Evolutionary conservation across 768 basidiomycete species (phyloP).

Genomic region (Pisolithus microcarpus): DNA sequence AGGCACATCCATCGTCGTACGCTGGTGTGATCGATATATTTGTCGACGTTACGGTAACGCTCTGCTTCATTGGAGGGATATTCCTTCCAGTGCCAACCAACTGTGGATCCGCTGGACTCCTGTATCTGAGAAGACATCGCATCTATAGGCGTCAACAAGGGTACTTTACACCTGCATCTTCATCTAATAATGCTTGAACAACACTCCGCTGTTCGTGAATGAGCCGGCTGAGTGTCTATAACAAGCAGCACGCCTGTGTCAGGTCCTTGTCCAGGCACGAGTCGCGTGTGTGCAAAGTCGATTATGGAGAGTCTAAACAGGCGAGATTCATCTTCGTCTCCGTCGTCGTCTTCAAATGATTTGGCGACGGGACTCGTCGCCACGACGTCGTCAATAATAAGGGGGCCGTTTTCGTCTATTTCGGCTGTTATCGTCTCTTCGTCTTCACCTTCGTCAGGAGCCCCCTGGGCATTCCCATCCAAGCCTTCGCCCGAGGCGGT

Average conservation of each 20-base stretch:
- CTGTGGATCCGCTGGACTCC: too few species aligned
- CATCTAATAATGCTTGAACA: conserved; percentile 22
- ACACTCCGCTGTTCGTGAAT: conserved; percentile 51
- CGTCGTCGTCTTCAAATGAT: conserved; percentile 24
- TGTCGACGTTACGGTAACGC: too few species aligned
- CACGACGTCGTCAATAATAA: conserved; percentile 9
- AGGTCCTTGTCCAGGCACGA: conserved; percentile 65
- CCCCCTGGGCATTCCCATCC: conserved; percentile 22
- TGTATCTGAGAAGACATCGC: too few species aligned
- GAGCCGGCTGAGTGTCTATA: conserved; percentile 54
- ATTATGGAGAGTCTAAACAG: conserved; percentile 89
- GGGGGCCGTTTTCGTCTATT: conserved; percentile 22
- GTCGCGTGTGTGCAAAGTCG: conserved; percentile 68
- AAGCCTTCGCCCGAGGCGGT: conserved; percentile 19
- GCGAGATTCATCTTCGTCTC: conserved; percentile 45
- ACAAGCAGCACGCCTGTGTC: conserved; percentile 76
- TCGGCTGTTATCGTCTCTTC: conserved; percentile 34
- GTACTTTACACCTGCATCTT: too few species aligned
- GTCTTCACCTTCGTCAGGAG: conserved; percentile 30
- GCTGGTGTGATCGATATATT: too few species aligned
- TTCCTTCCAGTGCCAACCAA: too few species aligned
- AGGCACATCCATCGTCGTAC: too few species aligned
- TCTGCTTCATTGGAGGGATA: too few species aligned
- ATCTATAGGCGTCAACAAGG: too few species aligned
- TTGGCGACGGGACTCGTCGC: conserved; percentile 24